Base-by-base conservation (phyloP, 177 flowering plant genomes). In the Tripterygium wilfordii region DNA sequence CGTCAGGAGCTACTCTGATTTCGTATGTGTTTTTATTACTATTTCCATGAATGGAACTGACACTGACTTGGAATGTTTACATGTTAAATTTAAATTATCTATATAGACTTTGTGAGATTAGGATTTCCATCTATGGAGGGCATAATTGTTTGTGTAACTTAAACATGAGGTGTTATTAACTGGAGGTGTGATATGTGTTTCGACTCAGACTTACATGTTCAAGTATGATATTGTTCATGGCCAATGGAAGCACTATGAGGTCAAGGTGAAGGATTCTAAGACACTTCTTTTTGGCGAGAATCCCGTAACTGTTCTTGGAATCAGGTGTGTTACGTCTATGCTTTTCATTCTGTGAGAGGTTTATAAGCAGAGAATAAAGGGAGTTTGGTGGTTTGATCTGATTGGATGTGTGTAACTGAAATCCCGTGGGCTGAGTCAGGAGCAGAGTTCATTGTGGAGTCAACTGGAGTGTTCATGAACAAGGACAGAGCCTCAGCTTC, bases 151-250 rank as follows among this genome's bases (percentile, higher is more conserved):
- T n/a, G n/a, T n/a, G n/a, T n/a, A n/a, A n/a, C n/a, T n/a, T n/a
- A n/a, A n/a, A n/a, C n/a, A n/a, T n/a, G n/a, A n/a, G 21, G 24
- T 29, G 8, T 41, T 31, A 10, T 36, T 19, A 12, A 10, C 38
- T 17, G 25, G 10, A 23, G 22, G 8, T 53, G 51, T 53, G n/a
- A n/a, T n/a, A n/a, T n/a, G n/a, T n/a, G n/a, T n/a, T n/a, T n/a
- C n/a, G n/a, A n/a, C n/a, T n/a, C n/a, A 87, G 96, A 77, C 82
- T 6, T 87, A 85, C 51, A 87, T 87, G 96, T 84, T 88, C 42
- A 84, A 85, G 78, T 88, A 88, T 33, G 96, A 88, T 67, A 72
- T 56, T 50, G 87, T 80, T 21, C 96, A 85, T 25, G 96, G 92
- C 31, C 79, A 64, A 10, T 82, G 94, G 94, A 88, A 85, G 66